Base-by-base conservation (phyloP, 2,329 filamentous ascomycete species). In the Alternaria longipes region DNA sequence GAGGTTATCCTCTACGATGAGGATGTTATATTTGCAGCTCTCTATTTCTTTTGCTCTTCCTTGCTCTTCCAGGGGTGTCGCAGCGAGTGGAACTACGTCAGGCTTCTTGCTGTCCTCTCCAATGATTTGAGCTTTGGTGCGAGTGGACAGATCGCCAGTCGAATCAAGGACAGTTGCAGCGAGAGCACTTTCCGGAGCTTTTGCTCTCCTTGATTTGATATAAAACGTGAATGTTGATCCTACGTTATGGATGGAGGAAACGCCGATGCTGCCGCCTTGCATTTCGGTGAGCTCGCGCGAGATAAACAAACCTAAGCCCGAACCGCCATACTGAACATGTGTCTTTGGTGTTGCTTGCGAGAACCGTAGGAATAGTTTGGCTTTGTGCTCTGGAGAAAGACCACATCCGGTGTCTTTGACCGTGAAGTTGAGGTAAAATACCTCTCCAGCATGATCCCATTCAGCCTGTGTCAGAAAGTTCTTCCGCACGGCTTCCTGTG, bases 1-100 rank as follows among this genome's bases (percentile, higher is more conserved):
- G 24, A 75, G 58, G 41, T 77, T 77, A 51, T 77, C 74, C 59
- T 77, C 74, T 8, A 77, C 74, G 28, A 74, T 59, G 6, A 74
- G 64, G 8, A 66, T 63, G 36, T 60, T 38, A 30, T 56, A 56
- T 30, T 56, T 41, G 2, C 20, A 20, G 1, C 47, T 32, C 8
- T 55, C 11, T 36, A 5, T 8, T 22, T 24, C 47, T 34, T 11
- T 42, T 4, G 2, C 32, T 28, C 45, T 3, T 41, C 46, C 38
- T 26, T 5, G 22, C 3, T 56, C 46, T 32, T 47, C 18, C 22
- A 22, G 12, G 1, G 38, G 5, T 3, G 14, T 16, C 3, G 22
- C 16, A 30, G 3, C 36, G 11, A 4, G 28, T 24, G 42, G 12
- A 26, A 36, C 26, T 41, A 26, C 28, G 4, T 53, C 45, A 4